Evolutionary conservation across 2,329 filamentous ascomycete species (phyloP).

Genomic region (Microcyclospora pomicola): DNA sequence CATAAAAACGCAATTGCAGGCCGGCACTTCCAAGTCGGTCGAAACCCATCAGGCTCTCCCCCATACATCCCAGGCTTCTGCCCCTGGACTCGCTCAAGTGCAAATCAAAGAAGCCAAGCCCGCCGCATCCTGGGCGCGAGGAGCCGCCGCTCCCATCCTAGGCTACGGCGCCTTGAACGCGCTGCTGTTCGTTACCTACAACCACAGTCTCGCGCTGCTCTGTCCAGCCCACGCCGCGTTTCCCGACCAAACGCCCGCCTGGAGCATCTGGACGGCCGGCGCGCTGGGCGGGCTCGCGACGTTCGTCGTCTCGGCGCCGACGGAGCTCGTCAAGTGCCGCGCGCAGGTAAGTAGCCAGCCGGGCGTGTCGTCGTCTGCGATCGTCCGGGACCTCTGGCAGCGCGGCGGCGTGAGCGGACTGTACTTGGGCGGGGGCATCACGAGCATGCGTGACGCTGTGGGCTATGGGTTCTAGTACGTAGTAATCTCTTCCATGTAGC

Average conservation of each 20-base stretch:
- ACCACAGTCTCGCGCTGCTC: constrained; percentile 59
- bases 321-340: constrained; percentile 80
- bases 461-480: constrained; percentile 88
- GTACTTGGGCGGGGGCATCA: constrained; percentile 70
- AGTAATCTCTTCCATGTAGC: not conserved
- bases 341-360: constrained; percentile 49
- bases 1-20: constrained; percentile 70
- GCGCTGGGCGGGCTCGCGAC: constrained; percentile 70
- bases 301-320: constrained; percentile 75
- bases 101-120: constrained; percentile 3
- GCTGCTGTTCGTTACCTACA: constrained; percentile 80
- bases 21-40: constrained; percentile 26
- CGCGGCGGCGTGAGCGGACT: constrained; percentile 48
- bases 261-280: constrained; percentile 54
- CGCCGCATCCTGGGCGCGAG: constrained; percentile 29
- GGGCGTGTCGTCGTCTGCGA: constrained; percentile 12
- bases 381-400: constrained; percentile 21
- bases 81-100: not conserved
- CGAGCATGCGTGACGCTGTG: constrained; percentile 68
- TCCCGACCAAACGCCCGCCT: constrained; percentile 10
- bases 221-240: constrained; percentile 18
- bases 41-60: not conserved
- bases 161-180: constrained; percentile 88
- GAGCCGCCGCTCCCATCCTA: constrained; percentile 71
- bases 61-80: not conserved